Evolutionary conservation across 1,139 yeast species (phyloP).

Genomic region (Meyerozyma carpophila): DNA sequence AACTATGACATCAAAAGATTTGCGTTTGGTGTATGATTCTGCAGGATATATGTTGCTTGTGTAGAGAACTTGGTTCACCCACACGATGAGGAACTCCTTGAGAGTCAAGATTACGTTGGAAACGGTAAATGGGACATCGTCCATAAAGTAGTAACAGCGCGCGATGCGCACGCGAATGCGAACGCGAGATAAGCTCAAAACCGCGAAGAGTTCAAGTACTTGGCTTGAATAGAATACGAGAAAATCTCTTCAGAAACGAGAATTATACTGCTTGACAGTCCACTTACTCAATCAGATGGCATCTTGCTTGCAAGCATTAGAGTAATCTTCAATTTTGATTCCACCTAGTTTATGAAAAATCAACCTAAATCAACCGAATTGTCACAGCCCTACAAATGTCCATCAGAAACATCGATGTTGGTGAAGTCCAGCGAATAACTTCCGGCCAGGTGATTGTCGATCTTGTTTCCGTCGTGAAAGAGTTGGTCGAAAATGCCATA

Average conservation of each 20-base stretch:
- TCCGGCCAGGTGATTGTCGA: slow-evolving; percentile 93
- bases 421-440: slow-evolving; percentile 68
- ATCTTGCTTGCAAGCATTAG: too few species aligned
- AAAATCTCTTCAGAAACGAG: too few species aligned
- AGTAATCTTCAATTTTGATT: too few species aligned
- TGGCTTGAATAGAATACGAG: too few species aligned
- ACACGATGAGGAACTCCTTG: slow-evolving; percentile 35
- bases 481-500: slow-evolving; percentile 77
- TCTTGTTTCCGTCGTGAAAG: slow-evolving; percentile 72
- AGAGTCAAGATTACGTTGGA: slow-evolving; percentile 25
- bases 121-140: slow-evolving; percentile 18
- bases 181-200: too few species aligned
- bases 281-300: too few species aligned
- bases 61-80: slow-evolving; percentile 44
- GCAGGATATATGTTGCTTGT: slow-evolving; percentile 39
- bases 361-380: too few species aligned
- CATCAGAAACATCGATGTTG: slow-evolving; percentile 31
- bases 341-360: too few species aligned
- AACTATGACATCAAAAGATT: slow-evolving; percentile 36
- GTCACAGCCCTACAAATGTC: slow-evolving; percentile 6
- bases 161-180: too few species aligned
- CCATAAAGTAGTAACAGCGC: neutral
- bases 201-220: too few species aligned
- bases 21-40: slow-evolving; percentile 30
- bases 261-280: too few species aligned